Evolutionary conservation across 2,329 filamentous ascomycete species (phyloP), one percentile per base, ranked within the genome.

Genomic region (Samsoniella hepiali): DNA sequence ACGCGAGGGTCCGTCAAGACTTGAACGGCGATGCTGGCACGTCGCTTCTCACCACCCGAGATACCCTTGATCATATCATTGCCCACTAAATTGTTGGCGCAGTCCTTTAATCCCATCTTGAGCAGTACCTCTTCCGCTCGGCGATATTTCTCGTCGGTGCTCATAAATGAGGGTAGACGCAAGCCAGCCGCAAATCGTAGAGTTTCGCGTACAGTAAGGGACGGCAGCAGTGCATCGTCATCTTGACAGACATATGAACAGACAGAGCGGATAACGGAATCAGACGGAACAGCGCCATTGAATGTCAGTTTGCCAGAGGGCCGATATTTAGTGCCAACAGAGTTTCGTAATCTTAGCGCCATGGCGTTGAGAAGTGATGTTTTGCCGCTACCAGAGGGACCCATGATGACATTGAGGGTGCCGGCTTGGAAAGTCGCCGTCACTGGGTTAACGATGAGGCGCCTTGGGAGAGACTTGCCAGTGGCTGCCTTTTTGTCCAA

Each of bases 221-320:
- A 91, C 1, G 90, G 86, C 7, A 93, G 79, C 2, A 93, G 77
- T 1, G 88, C 90, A 68, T 92, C 89, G 63, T 93, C 90, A 64
- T 92, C 89, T 67, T 93, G 90, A 29, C 88, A 91, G 7, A 93
- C 90, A 65, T 91, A 93, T 0, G 89, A 91, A 49, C 88, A 89
- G 0, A 91, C 83, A 0, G 89, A 90, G 36, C 88, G 82, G 40
- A 93, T 81, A 3, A 93, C 89, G 0, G 85, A 82, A 58, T 86
- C 82, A 0, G 88, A 89, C 0, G 90, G 90, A 1, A 83, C 76
- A 1, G 88, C 84, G 0, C 84, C 86, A 68, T 93, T 93, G 72
- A 92, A 91, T 0, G 83, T 81, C 72, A 93, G 83, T 53, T 79
- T 81, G 0, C 90, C 90, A 5, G 78, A 79, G 3, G 84, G 78